Conservation (phyloP, 1,284 basidiomycete species). For the Coriolopsis trogii region DNA sequence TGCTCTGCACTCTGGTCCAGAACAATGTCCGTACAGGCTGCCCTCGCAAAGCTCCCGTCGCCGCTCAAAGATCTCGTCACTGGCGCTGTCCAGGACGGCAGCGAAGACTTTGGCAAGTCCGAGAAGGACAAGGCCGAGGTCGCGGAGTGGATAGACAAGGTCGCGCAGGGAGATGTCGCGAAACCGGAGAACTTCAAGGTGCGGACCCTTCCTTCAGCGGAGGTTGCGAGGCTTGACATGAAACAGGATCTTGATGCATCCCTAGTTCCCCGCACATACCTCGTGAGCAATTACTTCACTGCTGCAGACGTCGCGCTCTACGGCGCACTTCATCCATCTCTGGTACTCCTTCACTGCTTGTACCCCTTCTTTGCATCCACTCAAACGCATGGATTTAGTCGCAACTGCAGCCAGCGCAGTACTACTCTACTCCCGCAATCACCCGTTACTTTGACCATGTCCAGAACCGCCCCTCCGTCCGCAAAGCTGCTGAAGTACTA, state of each 20-base stretch:
- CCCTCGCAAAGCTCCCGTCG: slow-evolving; percentile 51
- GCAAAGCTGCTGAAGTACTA: slow-evolving; percentile 53
- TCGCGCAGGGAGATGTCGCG: slow-evolving; percentile 52
- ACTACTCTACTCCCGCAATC: slow-evolving; percentile 78
- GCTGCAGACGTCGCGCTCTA: slow-evolving; percentile 87
- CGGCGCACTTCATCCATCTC: slow-evolving; percentile 75
- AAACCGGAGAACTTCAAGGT: slow-evolving; percentile 57
- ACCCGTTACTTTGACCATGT: slow-evolving; percentile 95
- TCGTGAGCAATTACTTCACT: slow-evolving; percentile 82
- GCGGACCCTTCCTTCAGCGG: slow-evolving; percentile 2
- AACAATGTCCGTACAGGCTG: slow-evolving; percentile 61
- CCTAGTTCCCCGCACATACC: slow-evolving; percentile 78
- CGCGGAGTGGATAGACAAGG: slow-evolving; percentile 69
- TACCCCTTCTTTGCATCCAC: background rate
- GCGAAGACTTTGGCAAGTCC: slow-evolving; percentile 51
- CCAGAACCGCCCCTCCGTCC: slow-evolving; percentile 70
- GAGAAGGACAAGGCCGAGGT: slow-evolving; percentile 69
- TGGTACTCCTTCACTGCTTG: slow-evolving; percentile 55
- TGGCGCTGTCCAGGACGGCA: slow-evolving; percentile 45
- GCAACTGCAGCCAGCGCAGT: slow-evolving; percentile 64
- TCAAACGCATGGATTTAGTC: slow-evolving; percentile 45
- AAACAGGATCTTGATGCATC: slow-evolving; percentile 72
- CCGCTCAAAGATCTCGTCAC: slow-evolving; percentile 63
- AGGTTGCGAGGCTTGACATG: slow-evolving; percentile 8
- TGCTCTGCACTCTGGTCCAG: slow-evolving; percentile 25